A percentile compares a stretch with the other conserved stretches of the same genome.
phyloP scores from a whole-genome alignment of 129 eudicot genomes.

The Artemisia argyi region DNA sequence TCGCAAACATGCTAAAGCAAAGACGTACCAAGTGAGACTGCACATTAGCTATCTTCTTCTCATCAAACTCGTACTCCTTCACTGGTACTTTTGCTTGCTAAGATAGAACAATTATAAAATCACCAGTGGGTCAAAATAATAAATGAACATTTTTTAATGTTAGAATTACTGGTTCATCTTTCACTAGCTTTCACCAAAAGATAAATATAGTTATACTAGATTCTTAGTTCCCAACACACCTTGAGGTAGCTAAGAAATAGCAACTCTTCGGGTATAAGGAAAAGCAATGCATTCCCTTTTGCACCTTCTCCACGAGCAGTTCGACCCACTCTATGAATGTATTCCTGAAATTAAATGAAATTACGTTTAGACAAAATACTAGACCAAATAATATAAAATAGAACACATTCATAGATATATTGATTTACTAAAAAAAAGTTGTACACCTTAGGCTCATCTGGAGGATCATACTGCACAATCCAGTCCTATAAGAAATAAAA shows the following conservation, averaged over 20 bases:
- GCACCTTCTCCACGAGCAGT: slow-evolving; percentile 99
- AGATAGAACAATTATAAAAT: slow-evolving; percentile 16
- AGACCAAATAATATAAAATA: background rate
- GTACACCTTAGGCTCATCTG: slow-evolving; percentile 89
- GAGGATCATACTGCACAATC: slow-evolving; percentile 98
- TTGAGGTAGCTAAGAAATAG: slow-evolving; percentile 75
- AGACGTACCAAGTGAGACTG: slow-evolving; percentile 75
- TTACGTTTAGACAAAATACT: slow-evolving; percentile 5
- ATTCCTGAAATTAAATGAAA: slow-evolving; percentile 56
- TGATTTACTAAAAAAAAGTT: background rate
- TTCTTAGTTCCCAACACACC: slow-evolving; percentile 35
- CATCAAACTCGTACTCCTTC: slow-evolving; percentile 77
- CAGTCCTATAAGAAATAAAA: slow-evolving; percentile 65
- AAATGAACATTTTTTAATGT: background rate
- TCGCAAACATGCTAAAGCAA: background rate
- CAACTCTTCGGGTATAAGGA: slow-evolving; percentile 83
- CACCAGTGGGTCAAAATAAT: background rate
- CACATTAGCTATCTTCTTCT: slow-evolving; percentile 71
- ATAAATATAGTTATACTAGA: background rate
- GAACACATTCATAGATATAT: background rate
- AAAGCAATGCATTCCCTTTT: slow-evolving; percentile 79
- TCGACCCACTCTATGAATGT: slow-evolving; percentile 94
- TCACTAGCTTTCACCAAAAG: background rate
- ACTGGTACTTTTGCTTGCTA: slow-evolving; percentile 89
- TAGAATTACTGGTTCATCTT: slow-evolving; percentile 3